Evolutionary conservation across 805 yeast species (phyloP).

Genomic region (Aciculoconidium aculeatum): DNA sequence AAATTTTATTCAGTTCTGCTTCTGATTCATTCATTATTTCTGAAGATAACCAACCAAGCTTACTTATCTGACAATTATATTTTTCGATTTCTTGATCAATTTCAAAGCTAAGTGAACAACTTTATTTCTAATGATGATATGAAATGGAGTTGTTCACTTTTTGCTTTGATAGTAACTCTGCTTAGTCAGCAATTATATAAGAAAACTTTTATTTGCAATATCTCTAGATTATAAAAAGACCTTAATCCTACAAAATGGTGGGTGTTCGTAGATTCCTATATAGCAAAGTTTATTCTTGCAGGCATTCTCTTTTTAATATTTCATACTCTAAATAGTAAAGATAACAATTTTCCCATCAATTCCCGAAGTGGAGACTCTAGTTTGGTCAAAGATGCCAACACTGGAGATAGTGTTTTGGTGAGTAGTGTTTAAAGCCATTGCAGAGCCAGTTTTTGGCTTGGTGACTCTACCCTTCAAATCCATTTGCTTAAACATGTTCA

Average conservation of each 20-base stretch:
- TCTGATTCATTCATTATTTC: constrained; percentile 69
- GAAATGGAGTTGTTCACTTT: no score
- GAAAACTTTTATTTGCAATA: no score
- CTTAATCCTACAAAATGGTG: no score
- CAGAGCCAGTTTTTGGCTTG: constrained; percentile 24
- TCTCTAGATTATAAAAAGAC: no score
- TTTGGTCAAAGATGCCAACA: constrained; percentile 43
- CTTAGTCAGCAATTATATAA: no score
- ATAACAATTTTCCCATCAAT: constrained; percentile 89
- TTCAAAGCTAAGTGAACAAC: no score
- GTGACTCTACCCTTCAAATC: constrained; percentile 85
- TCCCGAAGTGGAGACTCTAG: constrained; percentile 63
- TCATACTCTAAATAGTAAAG: constrained; percentile 31
- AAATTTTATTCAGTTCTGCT: constrained; percentile 87
- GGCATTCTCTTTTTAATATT: constrained; percentile 1
- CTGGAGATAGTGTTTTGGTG: constrained; percentile 88
- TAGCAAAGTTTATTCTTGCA: no score
- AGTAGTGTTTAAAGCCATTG: constrained; percentile 54
- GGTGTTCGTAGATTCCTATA: no score
- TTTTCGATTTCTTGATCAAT: no score
- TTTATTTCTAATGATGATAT: no score
- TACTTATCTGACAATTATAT: constrained; percentile 35
- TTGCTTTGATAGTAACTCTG: no score
- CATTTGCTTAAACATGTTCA: constrained; percentile 91
- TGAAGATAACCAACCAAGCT: constrained; percentile 80